A percentile compares a stretch with the other conserved stretches of the same genome.
phyloP scores from a whole-genome alignment of 306 rosid genomes.

The Sicyos edulis region DNA sequence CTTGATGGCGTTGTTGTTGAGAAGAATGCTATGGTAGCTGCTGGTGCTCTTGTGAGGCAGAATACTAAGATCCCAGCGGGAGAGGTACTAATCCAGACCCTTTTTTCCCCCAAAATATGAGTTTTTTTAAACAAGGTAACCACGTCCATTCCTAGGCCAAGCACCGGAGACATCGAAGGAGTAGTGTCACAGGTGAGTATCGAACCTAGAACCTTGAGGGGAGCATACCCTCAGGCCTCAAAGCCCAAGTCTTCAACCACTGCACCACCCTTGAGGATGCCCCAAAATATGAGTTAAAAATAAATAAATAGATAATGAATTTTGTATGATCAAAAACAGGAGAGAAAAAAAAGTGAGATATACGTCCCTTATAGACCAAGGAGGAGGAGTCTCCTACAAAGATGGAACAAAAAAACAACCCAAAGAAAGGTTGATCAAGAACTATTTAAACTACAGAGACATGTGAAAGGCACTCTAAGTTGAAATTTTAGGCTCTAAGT shows the following conservation, averaged over 20 bases:
- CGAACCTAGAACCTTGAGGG: no score
- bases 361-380: neutral
- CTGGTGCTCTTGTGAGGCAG: slow-evolving; percentile 96
- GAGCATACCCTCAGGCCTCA: no score
- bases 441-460: neutral
- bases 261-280: no score
- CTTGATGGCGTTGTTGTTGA: slow-evolving; percentile 89
- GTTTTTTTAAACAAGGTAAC: no score
- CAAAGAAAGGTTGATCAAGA: neutral
- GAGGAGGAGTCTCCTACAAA: neutral
- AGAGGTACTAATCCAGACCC: slow-evolving; percentile 42
- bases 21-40: slow-evolving; percentile 94
- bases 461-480: neutral
- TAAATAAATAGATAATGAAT: neutral
- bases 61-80: slow-evolving; percentile 87
- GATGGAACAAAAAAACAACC: neutral
- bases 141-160: no score
- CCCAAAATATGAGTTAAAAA: neutral
- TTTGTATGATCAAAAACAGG: neutral
- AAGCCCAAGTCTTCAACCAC: no score
- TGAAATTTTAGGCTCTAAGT: neutral
- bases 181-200: no score
- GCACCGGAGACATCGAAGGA: no score
- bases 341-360: neutral
- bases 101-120: neutral